Evolutionary conservation across 345 rosid genomes (phyloP).

Genomic region (Rubroshorea leprosula): DNA sequence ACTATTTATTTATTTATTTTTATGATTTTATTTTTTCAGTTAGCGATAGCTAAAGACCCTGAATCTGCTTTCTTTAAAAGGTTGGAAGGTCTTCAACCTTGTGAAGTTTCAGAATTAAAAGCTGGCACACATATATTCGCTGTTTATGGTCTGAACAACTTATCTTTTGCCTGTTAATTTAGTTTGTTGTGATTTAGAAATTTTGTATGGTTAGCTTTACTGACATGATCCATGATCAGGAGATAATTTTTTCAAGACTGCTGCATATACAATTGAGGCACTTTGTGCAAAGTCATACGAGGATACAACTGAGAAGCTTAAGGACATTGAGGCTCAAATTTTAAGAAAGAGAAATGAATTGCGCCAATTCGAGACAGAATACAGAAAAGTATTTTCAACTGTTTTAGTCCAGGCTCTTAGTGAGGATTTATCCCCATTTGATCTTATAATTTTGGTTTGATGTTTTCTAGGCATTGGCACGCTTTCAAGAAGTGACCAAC

Average conservation of each 20-base stretch:
- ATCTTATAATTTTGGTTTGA: constrained; percentile 3
- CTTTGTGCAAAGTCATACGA: constrained; percentile 85
- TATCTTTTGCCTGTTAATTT: constrained; percentile 14
- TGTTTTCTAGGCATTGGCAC: constrained; percentile 77
- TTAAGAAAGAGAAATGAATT: constrained; percentile 84
- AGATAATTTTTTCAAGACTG: constrained; percentile 96
- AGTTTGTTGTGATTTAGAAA: background rate
- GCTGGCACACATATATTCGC: constrained; percentile 99
- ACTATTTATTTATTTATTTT: constrained; percentile 6
- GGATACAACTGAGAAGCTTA: constrained; percentile 68
- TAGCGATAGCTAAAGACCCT: constrained; percentile 95
- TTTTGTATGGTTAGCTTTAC: constrained; percentile 12
- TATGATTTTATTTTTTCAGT: constrained; percentile 36
- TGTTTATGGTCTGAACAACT: constrained; percentile 66
- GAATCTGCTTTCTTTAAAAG: constrained; percentile 97
- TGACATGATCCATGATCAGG: constrained; percentile 45
- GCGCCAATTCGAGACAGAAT: constrained; percentile 93
- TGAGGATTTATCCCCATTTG: background rate
- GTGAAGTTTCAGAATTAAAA: constrained; percentile 89
- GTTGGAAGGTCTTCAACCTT: constrained; percentile 99
- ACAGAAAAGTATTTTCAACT: constrained; percentile 61
- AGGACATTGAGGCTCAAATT: constrained; percentile 85
- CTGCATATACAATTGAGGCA: constrained; percentile 88
- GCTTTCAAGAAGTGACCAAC: constrained; percentile 95
- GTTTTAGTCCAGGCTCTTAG: background rate